Percentiles rank a stretch among this genome's conserved stretches.
These are phyloP conservation scores for Hericium coralloides DNA, from an alignment of 768 basidiomycete species.

Conservation along the genomic window DNA sequence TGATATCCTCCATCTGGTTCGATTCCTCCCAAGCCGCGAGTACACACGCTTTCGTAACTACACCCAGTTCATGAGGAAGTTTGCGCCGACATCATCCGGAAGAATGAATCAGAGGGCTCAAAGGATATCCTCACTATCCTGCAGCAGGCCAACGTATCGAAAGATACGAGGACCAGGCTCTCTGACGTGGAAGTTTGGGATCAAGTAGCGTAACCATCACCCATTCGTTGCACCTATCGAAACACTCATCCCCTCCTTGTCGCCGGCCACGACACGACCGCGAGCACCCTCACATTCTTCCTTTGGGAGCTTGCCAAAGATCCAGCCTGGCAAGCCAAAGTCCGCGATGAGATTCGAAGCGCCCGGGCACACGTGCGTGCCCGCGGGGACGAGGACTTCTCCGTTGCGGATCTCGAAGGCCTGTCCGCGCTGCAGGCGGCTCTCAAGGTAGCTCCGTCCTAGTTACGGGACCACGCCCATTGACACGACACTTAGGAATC, in stretches of 20 bases:
- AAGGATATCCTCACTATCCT: conserved; percentile 11
- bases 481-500: conserved; percentile 4
- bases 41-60: conserved; percentile 9
- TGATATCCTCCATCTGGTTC: conserved; percentile 8
- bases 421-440: conserved; percentile 10
- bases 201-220: conserved; percentile 13
- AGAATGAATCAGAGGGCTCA: not conserved
- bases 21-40: conserved; percentile 10
- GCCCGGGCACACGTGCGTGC: not conserved
- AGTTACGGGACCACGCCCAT: not conserved
- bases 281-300: conserved; percentile 9
- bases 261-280: conserved; percentile 13
- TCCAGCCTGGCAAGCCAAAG: conserved; percentile 6
- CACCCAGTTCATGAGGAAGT: not conserved
- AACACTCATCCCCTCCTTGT: not conserved
- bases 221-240: too few species aligned
- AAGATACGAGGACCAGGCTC: not conserved
- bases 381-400: not conserved
- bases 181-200: not conserved
- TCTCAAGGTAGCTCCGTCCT: conserved; percentile 3
- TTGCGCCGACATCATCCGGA: conserved; percentile 4
- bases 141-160: conserved; percentile 7
- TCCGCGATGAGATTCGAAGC: conserved; percentile 8
- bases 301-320: conserved; percentile 12
- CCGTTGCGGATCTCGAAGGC: conserved; percentile 5